phyloP scores from a whole-genome alignment of 306 rosid species.

The Quercus robur region DNA sequence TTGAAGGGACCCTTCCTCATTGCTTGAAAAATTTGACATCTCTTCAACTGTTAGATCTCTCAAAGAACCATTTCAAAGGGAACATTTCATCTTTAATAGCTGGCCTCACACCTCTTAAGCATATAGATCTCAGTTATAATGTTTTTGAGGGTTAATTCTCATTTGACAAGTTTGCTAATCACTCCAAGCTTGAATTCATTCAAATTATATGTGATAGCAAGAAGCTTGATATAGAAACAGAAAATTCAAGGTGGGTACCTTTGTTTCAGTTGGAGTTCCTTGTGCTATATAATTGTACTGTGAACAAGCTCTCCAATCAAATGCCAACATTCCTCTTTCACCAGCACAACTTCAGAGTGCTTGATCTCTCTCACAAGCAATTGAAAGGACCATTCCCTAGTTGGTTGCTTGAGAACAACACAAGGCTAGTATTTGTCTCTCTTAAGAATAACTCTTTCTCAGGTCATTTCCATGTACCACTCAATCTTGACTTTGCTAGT shows the following conservation, averaged over 20 bases:
- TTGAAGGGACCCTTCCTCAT: slow-evolving; percentile 7
- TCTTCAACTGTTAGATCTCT: slow-evolving; percentile 9
- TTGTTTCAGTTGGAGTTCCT: slow-evolving; percentile 14
- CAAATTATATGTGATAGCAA: not conserved
- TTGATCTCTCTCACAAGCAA: slow-evolving; percentile 2
- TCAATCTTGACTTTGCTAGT: too few species aligned
- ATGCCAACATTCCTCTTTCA: not conserved
- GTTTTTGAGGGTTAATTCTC: slow-evolving; percentile 14
- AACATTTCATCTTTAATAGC: slow-evolving; percentile 2
- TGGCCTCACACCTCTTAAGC: not conserved
- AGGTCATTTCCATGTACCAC: not conserved
- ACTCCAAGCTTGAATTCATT: slow-evolving; percentile 4
- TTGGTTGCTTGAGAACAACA: slow-evolving; percentile 4
- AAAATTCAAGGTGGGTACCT: not conserved
- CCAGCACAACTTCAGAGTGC: not conserved
- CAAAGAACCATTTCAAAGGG: slow-evolving; percentile 5
- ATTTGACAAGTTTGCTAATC: slow-evolving; percentile 7
- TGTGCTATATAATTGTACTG: not conserved
- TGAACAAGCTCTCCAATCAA: not conserved
- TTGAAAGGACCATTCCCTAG: not conserved
- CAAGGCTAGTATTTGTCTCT: not conserved
- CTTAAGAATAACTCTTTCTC: not conserved
- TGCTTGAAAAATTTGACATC: slow-evolving; percentile 13
- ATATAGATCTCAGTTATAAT: slow-evolving; percentile 7
- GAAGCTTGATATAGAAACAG: slow-evolving; percentile 11